Base-by-base conservation (phyloP, 495 filamentous ascomycete genomes). In the Lophium mytilinum region DNA sequence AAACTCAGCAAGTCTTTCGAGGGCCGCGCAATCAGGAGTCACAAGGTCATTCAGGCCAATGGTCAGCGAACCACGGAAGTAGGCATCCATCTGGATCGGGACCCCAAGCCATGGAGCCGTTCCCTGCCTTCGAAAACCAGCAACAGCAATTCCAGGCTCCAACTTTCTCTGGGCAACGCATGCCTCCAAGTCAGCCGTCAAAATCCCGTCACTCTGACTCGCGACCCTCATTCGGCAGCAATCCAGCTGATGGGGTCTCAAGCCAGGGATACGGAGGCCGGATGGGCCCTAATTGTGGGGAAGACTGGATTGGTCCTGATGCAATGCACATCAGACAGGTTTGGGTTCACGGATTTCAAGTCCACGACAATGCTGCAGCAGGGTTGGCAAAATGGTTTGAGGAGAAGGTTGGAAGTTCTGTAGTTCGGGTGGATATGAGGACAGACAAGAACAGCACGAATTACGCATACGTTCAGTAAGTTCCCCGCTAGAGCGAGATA, bases 241-340 rank as follows among this genome's bases (percentile, higher is more conserved):
- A 64, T 34, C 37, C n/a, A 9, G 42, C 14, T 7, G 24, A 30
- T 3, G 24, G 24, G 24, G 2, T 30, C 24, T 3, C 2, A 2
- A 6, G 24, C 24, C 24, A 30, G 24, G 24, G 24, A 30, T 6
- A 30, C 6, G 24, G 24, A 30, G 24, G 24, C 24, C 24, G 6
- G 6, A 2, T 6, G 24, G 6, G 24, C 24, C 41, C 18, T 33
- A 49, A 53, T 19, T 65, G 62, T 21, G 40, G 37, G 21, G 50
- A 57, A 18, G 33, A 42, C 15, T 65, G 49, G 50, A 65, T 65
- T 39, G 58, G 49, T 8, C 53, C 54, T 8, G 30, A 58, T n/a
- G 54, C 55, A 39, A 39, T 53, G 7, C 34, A 19, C 40, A 50
- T 60, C 50, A 49, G 9, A 4, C 9, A 36, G 10, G 42, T 64